phyloP scores from a whole-genome alignment of 192 early-diverging fungal genomes.

The Geranomyces michiganensis region DNA sequence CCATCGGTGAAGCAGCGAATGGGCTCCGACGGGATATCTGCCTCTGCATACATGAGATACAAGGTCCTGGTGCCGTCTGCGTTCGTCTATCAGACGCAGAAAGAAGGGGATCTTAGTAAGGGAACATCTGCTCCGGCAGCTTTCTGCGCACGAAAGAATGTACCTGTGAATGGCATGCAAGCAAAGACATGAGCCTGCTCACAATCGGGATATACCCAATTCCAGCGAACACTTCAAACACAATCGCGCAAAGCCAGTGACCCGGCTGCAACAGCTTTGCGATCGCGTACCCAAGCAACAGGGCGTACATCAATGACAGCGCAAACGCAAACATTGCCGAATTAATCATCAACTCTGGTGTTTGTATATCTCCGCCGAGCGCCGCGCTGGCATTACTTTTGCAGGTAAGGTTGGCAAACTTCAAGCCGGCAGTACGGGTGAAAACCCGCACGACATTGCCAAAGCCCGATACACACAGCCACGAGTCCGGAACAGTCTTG shows the following conservation, averaged over 20 bases:
- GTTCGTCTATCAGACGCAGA: neutral
- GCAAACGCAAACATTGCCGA: constrained; percentile 15
- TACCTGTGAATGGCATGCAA: constrained; percentile 17
- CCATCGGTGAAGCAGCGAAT: constrained; percentile 2
- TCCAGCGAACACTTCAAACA: constrained; percentile 31
- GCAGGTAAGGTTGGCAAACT: constrained; percentile 9
- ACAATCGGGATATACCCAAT: constrained; percentile 22
- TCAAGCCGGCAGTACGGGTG: neutral
- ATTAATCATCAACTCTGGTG: constrained; percentile 2
- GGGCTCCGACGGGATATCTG: neutral
- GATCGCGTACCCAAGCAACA: constrained; percentile 28
- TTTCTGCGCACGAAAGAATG: neutral
- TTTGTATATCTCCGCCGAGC: neutral
- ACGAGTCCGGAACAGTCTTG: constrained; percentile 14
- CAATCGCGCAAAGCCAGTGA: constrained; percentile 23
- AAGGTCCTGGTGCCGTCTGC: neutral
- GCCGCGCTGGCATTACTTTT: neutral
- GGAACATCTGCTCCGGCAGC: neutral
- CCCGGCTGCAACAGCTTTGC: constrained; percentile 28
- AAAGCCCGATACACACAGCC: constrained; percentile 17
- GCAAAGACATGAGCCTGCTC: constrained; percentile 14
- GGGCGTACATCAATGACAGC: constrained; percentile 2
- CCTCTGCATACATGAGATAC: constrained; percentile 22
- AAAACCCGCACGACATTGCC: neutral
- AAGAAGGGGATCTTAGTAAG: neutral